phyloP scores from a whole-genome alignment of 768 basidiomycete genomes.

The Podaxis sp. region DNA sequence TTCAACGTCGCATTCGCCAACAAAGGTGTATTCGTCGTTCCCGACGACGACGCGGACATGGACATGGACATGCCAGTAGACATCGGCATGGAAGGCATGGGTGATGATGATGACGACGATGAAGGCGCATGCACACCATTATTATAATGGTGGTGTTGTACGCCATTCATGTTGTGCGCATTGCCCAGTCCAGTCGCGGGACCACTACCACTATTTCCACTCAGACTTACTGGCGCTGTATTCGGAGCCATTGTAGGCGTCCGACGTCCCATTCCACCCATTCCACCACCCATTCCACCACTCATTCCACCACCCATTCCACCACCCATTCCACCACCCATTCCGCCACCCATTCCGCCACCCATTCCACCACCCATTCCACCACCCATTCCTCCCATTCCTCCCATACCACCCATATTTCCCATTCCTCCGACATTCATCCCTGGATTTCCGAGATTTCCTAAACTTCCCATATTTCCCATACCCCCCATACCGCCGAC shows the following conservation, averaged over 20 bases:
- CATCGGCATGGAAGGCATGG: constrained; percentile 20
- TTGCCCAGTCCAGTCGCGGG: not conserved
- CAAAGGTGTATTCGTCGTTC: constrained; percentile 48
- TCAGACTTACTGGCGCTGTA: constrained; percentile 5
- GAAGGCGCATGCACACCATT: not conserved
- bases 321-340: not conserved
- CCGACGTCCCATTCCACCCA: not conserved
- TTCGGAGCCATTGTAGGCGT: constrained; percentile 9
- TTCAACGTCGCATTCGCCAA: constrained; percentile 51
- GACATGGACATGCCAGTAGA: constrained; percentile 27
- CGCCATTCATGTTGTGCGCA: constrained; percentile 20
- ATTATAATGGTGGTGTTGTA: constrained; percentile 9
- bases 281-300: not conserved
- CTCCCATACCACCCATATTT: not conserved
- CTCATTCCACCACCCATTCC: not conserved
- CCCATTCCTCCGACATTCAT: constrained; percentile 7
- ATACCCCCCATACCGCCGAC: constrained; percentile 5
- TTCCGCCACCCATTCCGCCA: not conserved
- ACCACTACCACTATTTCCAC: not conserved
- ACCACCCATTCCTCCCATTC: not conserved
- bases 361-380: not conserved
- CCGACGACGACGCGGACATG: constrained; percentile 31
- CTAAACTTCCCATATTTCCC: constrained; percentile 1
- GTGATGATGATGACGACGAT: constrained; percentile 14
- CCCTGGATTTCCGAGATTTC: not conserved